phyloP scores from a whole-genome alignment of 768 basidiomycete species.

The Tylopilus sp. region DNA sequence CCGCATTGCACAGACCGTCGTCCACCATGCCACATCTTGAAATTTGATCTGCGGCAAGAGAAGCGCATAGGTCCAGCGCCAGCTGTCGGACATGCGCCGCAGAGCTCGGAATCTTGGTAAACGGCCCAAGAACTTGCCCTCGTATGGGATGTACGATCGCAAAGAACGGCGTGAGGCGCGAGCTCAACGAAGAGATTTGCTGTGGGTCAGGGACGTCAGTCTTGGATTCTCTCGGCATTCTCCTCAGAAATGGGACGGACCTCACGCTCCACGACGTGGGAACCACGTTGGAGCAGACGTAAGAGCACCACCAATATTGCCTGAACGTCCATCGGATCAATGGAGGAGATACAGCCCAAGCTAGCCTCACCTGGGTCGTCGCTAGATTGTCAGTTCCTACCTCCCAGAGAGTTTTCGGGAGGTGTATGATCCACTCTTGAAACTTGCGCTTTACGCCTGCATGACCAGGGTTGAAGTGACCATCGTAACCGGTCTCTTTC shows the following conservation, averaged over 20 bases:
- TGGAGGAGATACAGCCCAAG: not conserved
- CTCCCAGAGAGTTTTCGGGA: slow-evolving; percentile 88
- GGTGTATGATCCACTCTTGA: slow-evolving; percentile 66
- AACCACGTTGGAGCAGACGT: slow-evolving; percentile 54
- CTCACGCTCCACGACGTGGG: slow-evolving; percentile 40
- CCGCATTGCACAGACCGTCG: slow-evolving; percentile 20
- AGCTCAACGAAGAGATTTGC: slow-evolving; percentile 48
- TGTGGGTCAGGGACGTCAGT: slow-evolving; percentile 28
- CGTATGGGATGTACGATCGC: slow-evolving; percentile 69
- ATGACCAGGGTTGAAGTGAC: slow-evolving; percentile 40
- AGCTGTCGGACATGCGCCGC: slow-evolving; percentile 46
- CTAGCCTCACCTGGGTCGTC: slow-evolving; percentile 56
- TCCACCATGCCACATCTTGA: slow-evolving; percentile 9
- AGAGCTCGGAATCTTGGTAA: slow-evolving; percentile 53
- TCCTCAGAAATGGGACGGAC: slow-evolving; percentile 33
- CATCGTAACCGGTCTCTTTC: slow-evolving; percentile 50
- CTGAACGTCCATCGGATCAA: slow-evolving; percentile 29
- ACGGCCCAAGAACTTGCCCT: slow-evolving; percentile 76
- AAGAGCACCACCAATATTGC: slow-evolving; percentile 62
- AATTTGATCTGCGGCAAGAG: slow-evolving; percentile 23
- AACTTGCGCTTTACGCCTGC: slow-evolving; percentile 34
- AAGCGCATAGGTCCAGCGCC: slow-evolving; percentile 59
- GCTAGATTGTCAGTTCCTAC: slow-evolving; percentile 53
- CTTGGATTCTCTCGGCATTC: slow-evolving; percentile 1
- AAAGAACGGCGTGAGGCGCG: slow-evolving; percentile 79